These are phyloP conservation scores for Neurospora sp. DNA, from an alignment of 495 filamentous ascomycete genomes.

Conservation along the genomic window DNA sequence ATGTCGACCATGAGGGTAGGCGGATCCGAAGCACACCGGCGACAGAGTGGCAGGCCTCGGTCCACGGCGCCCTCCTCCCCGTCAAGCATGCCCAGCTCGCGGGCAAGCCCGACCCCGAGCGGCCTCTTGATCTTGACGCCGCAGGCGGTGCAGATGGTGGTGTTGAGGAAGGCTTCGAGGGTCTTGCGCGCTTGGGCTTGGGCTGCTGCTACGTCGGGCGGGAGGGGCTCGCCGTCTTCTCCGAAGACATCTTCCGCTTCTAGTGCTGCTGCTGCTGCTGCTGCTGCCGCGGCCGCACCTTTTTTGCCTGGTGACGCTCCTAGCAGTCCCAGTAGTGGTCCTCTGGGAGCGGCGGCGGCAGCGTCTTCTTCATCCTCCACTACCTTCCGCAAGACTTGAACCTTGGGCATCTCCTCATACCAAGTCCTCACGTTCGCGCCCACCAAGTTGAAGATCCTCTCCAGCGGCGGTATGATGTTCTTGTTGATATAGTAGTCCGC, in stretches of 20 bases:
- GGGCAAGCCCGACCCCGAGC: neutral
- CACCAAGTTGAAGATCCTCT: conserved; percentile 94
- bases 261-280: neutral
- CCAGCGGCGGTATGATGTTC: conserved; percentile 88
- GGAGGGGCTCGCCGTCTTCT: neutral
- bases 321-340: neutral
- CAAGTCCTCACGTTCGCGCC: conserved; percentile 84
- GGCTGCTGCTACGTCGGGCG: conserved; percentile 15
- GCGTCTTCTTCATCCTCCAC: conserved; percentile 18
- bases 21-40: conserved; percentile 45
- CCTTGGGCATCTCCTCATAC: conserved; percentile 96
- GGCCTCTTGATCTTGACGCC: conserved; percentile 46
- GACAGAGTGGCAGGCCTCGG: conserved; percentile 42
- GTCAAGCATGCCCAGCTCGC: neutral
- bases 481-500: conserved; percentile 95
- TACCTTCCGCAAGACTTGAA: conserved; percentile 57
- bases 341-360: neutral
- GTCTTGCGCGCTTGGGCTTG: conserved; percentile 43
- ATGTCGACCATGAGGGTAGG: conserved; percentile 53
- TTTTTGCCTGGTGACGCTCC: neutral
- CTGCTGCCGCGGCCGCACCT: neutral
- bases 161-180: conserved; percentile 80
- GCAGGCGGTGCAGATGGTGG: conserved; percentile 71
- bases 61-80: neutral
- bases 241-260: neutral